Base-by-base conservation (phyloP, 2,329 filamentous ascomycete genomes). In the Cladophialophora psammophila region DNA sequence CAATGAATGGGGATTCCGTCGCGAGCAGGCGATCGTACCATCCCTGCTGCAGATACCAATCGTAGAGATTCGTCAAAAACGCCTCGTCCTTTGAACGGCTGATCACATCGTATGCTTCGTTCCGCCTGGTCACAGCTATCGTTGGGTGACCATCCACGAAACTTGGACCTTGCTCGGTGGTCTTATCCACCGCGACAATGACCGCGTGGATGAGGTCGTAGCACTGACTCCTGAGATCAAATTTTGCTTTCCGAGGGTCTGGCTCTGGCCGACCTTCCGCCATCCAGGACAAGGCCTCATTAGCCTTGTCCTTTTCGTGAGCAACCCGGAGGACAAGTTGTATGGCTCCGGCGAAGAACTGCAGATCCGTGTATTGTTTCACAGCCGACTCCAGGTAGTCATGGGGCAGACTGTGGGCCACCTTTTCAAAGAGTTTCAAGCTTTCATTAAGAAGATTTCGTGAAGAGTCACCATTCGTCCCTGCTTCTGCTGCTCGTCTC, bases 11-110 rank as follows among this genome's bases (percentile, higher is more conserved):
- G 5, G 94, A 96, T 65, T 94, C 87, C 60, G 95, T 93, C 40
- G 90, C 88, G 38, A 99, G 86, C 34, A 99, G 86, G 13, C 93
- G 90, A 70, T 97, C 93, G 9, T 88, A 91, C 88, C 92, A 94
- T 18, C 91, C 90, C 76, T 94, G 90, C 62, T 86, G 81, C 72
- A 98, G 89, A 78, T 99, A 99, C 94, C 95, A 99, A 75, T 97
- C 94, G 77, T 97, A 99, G n/a, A 99, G 85, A 74, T 92, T 93
- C 68, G 92, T 96, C 77, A 98, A 91, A 82, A 99, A 99, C 4
- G 97, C 91, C 75, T 97, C 92, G 72, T 99, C 95, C 13, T 90
- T 87, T 0, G 94, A 96, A 66, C 86, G 87, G 75, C 96, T 92
- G 73, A 99, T 93, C 2, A 97, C 91, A 53, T 90, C 87, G 79